These are phyloP conservation scores for Solanum megistacrolobum DNA, from an alignment of 257 asterid species.

Conservation along the genomic window DNA sequence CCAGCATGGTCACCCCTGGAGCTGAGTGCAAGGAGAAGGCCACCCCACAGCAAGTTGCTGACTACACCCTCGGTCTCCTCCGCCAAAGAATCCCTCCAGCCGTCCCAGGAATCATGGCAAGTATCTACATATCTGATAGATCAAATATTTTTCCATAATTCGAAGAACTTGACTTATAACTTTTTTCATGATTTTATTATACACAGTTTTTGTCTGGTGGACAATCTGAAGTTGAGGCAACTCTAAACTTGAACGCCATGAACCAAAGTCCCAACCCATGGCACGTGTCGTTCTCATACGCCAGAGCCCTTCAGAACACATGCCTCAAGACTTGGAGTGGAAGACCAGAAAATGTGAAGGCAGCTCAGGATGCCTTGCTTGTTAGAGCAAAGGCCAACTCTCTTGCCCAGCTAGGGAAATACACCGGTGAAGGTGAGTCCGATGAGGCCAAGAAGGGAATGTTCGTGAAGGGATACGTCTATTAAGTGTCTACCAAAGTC, in stretches of 20 bases:
- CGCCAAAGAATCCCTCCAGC: slow-evolving; percentile 62
- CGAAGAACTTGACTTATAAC: neutral
- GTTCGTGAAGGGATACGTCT: slow-evolving; percentile 53
- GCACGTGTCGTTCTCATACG: slow-evolving; percentile 67
- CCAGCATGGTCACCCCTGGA: slow-evolving; percentile 78
- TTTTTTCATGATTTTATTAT: neutral
- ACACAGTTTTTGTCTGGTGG: slow-evolving; percentile 64
- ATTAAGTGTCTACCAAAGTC: slow-evolving; percentile 18
- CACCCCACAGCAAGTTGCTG: slow-evolving; percentile 49
- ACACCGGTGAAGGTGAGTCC: slow-evolving; percentile 63
- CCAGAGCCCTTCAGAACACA: slow-evolving; percentile 72
- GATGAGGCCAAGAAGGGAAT: slow-evolving; percentile 67
- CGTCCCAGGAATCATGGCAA: slow-evolving; percentile 76
- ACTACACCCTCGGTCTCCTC: slow-evolving; percentile 55
- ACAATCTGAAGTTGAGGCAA: slow-evolving; percentile 72
- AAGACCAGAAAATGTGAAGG: slow-evolving; percentile 51
- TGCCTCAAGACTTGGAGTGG: slow-evolving; percentile 76
- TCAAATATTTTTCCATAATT: neutral
- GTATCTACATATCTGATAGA: neutral
- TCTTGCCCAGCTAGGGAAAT: slow-evolving; percentile 70
- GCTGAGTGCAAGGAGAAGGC: slow-evolving; percentile 58
- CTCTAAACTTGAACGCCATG: slow-evolving; percentile 65
- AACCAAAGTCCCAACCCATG: slow-evolving; percentile 69
- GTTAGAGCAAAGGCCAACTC: slow-evolving; percentile 59
- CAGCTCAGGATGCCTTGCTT: slow-evolving; percentile 56